Percentiles rank a stretch among this genome's conserved stretches.
Evolutionary conservation across 73 alveolate species (phyloP).

Genomic region (Vitrella brassicaformis): DNA sequence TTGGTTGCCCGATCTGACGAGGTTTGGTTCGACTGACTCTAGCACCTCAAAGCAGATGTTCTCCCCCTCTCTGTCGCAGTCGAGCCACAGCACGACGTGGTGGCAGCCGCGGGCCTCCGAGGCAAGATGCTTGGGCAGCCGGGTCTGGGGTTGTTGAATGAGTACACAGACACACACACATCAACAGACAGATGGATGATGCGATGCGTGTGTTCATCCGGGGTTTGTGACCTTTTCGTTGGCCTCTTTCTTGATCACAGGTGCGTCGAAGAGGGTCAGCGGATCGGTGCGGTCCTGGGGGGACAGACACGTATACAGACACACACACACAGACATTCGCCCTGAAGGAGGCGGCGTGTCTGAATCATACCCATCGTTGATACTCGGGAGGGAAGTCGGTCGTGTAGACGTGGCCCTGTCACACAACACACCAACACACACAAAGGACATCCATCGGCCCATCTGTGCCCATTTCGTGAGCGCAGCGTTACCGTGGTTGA

Average conservation of each 20-base stretch:
- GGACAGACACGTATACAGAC: background rate
- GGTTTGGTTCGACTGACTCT: too few relatives aligned
- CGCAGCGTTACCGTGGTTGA: background rate
- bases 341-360: background rate
- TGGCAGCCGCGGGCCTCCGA: slow-evolving; percentile 52
- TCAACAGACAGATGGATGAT: background rate
- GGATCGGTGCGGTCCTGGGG: slow-evolving; percentile 77
- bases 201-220: slow-evolving; percentile 18
- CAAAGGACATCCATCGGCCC: background rate
- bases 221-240: slow-evolving; percentile 55
- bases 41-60: slow-evolving; percentile 96
- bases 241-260: slow-evolving; percentile 75
- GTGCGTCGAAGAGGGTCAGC: slow-evolving; percentile 80
- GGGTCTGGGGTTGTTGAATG: background rate
- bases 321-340: background rate
- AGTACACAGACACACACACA: background rate
- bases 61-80: slow-evolving; percentile 99
- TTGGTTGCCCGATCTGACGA: too few relatives aligned
- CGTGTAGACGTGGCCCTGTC: slow-evolving; percentile 83
- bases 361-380: slow-evolving; percentile 53
- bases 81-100: slow-evolving; percentile 94
- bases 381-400: slow-evolving; percentile 90
- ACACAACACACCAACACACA: slow-evolving; percentile 35
- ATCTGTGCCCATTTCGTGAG: background rate
- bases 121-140: slow-evolving; percentile 29